These are phyloP conservation scores for Pythium phragmitis DNA, from an alignment of 352 stramenopile species.

Conservation along the genomic window DNA sequence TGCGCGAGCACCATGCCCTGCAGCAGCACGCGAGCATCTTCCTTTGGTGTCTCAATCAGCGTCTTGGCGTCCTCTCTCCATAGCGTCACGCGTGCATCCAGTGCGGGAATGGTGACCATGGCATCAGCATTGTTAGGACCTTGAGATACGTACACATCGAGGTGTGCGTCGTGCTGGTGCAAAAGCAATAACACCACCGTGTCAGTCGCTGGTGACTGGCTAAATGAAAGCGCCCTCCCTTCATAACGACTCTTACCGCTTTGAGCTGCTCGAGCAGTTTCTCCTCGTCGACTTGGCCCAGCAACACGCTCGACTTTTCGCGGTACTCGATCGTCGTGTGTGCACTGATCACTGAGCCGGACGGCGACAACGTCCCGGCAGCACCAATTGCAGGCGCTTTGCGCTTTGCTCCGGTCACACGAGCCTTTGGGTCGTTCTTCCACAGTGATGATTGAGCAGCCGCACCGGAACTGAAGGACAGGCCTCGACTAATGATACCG, in stretches of 20 bases:
- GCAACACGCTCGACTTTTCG: slow-evolving; percentile 53
- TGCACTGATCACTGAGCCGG: slow-evolving; percentile 19
- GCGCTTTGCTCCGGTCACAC: slow-evolving; percentile 20
- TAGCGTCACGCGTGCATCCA: slow-evolving; percentile 72
- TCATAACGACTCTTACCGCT: slow-evolving; percentile 39
- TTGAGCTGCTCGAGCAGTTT: slow-evolving; percentile 76
- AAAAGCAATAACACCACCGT: not conserved
- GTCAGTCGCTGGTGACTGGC: not conserved
- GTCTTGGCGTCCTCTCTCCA: slow-evolving; percentile 79
- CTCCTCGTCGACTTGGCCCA: slow-evolving; percentile 79
- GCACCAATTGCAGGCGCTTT: slow-evolving; percentile 9
- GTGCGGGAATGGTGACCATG: slow-evolving; percentile 77
- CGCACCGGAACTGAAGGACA: not conserved
- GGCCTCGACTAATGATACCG: not conserved
- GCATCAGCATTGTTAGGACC: slow-evolving; percentile 73
- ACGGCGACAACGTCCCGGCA: slow-evolving; percentile 13
- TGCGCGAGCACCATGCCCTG: slow-evolving; percentile 35
- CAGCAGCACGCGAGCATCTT: slow-evolving; percentile 63
- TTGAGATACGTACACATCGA: slow-evolving; percentile 80
- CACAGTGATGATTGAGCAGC: not conserved
- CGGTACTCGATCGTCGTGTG: slow-evolving; percentile 51
- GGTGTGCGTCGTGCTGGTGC: slow-evolving; percentile 56
- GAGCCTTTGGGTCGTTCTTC: slow-evolving; percentile 18
- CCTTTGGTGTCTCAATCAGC: slow-evolving; percentile 75
- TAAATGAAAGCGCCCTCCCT: slow-evolving; percentile 1